phyloP scores from a whole-genome alignment of 192 early-diverging fungal species.

The Gonapodya sp. region DNA sequence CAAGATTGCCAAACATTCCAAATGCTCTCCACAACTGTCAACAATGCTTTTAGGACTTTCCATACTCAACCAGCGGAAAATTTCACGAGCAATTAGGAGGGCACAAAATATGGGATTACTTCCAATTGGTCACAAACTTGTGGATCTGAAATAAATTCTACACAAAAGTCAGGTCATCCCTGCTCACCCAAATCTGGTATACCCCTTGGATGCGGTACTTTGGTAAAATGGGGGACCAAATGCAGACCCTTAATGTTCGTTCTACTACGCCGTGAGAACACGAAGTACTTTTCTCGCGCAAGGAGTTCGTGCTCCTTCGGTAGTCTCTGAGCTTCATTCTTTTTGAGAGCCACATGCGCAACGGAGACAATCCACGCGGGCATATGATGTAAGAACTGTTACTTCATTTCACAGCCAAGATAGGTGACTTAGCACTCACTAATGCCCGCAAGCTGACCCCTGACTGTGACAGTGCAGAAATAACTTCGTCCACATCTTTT shows the following conservation, averaged over 20 bases:
- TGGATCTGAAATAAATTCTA: background rate
- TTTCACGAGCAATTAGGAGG: background rate
- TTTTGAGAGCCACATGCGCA: slow-evolving; percentile 15
- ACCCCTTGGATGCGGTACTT: slow-evolving; percentile 19
- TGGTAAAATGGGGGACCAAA: slow-evolving; percentile 79
- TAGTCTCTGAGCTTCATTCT: slow-evolving; percentile 37
- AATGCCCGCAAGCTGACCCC: slow-evolving; percentile 69
- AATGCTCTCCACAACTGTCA: background rate
- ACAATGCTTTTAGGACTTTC: too few species aligned
- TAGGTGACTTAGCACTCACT: slow-evolving; percentile 20
- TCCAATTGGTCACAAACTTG: background rate
- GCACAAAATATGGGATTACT: slow-evolving; percentile 1
- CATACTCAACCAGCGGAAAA: background rate
- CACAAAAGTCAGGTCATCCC: too few species aligned
- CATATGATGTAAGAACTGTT: background rate
- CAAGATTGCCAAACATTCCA: background rate
- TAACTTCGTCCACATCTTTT: slow-evolving; percentile 66
- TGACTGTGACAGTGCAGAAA: slow-evolving; percentile 53
- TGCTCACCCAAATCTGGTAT: too few species aligned
- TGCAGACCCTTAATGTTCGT: slow-evolving; percentile 71
- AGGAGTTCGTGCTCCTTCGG: slow-evolving; percentile 65
- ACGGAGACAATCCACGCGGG: slow-evolving; percentile 12
- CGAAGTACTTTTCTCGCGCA: slow-evolving; percentile 72
- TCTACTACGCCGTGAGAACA: slow-evolving; percentile 60
- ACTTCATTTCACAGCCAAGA: background rate